Evolutionary conservation across 2,329 filamentous ascomycete species (phyloP).

Genomic region (Hypoxylon sp.): DNA sequence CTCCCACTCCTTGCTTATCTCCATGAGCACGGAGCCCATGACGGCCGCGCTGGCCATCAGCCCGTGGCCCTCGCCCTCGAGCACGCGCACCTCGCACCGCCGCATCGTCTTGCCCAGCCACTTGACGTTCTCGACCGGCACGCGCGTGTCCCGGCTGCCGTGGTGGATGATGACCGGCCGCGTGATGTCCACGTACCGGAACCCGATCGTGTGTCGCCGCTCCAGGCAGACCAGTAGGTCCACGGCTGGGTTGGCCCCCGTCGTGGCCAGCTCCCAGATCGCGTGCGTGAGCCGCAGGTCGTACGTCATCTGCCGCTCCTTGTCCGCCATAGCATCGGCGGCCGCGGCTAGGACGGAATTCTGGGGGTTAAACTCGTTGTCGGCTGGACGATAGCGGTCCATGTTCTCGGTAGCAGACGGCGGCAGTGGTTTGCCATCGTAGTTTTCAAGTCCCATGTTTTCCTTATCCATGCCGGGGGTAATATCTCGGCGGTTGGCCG

Average conservation of each 20-base stretch:
- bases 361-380: constrained; percentile 46
- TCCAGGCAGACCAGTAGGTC: constrained; percentile 94
- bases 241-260: constrained; percentile 91
- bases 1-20: constrained; percentile 95
- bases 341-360: constrained; percentile 61
- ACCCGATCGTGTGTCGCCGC: constrained; percentile 89
- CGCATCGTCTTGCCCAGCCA: constrained; percentile 97
- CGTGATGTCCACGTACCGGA: constrained; percentile 96
- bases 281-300: constrained; percentile 88
- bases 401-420: constrained; percentile 60
- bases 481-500: constrained; percentile 51
- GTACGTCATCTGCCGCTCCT: constrained; percentile 79
- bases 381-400: constrained; percentile 58
- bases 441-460: constrained; percentile 53
- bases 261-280: constrained; percentile 94
- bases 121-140: constrained; percentile 92
- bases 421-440: constrained; percentile 45
- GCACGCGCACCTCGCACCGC: constrained; percentile 87
- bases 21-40: constrained; percentile 94
- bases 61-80: constrained; percentile 93
- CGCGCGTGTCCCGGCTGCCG: constrained; percentile 87
- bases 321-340: constrained; percentile 72
- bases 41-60: constrained; percentile 94
- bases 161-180: constrained; percentile 93
- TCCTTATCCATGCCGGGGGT: constrained; percentile 63